Percentiles rank a stretch among this genome's conserved stretches.
These are phyloP conservation scores for Pseudocercospora musae DNA, from an alignment of 2,329 filamentous ascomycete genomes.

Conservation along the genomic window DNA sequence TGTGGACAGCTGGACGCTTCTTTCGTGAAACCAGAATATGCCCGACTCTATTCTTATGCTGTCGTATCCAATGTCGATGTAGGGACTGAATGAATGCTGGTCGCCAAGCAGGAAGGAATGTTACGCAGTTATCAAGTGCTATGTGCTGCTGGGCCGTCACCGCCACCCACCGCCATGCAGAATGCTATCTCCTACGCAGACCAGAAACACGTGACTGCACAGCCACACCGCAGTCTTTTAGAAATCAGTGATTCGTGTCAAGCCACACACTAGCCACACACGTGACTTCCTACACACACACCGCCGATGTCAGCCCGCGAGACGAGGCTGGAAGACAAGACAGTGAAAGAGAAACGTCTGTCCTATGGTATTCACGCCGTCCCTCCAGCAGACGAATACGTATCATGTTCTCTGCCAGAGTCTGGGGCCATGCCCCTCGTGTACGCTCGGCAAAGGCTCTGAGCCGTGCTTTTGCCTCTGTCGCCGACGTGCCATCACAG, in stretches of 20 bases:
- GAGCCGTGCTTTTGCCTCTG: constrained; percentile 45
- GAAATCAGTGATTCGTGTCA: no score
- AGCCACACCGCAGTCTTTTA: no score
- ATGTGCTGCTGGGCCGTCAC: no score
- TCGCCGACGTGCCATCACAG: constrained; percentile 36
- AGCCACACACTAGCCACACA: no score
- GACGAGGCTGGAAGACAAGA: neutral
- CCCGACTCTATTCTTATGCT: neutral
- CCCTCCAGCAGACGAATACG: neutral
- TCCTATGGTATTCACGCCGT: neutral
- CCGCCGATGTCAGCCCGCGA: neutral
- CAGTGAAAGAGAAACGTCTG: neutral
- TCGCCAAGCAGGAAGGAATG: no score
- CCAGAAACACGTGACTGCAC: no score
- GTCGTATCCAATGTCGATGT: no score
- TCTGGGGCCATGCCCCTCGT: constrained; percentile 50
- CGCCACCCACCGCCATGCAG: no score
- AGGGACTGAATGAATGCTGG: no score
- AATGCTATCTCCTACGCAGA: no score
- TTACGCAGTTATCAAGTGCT: no score
- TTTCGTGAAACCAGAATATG: neutral
- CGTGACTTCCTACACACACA: no score
- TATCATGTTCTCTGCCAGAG: constrained; percentile 26
- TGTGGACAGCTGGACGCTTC: constrained; percentile 7
- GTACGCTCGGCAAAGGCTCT: constrained; percentile 40